phyloP scores from a whole-genome alignment of 139 green algal species.

The Yamagishiella unicocca region DNA sequence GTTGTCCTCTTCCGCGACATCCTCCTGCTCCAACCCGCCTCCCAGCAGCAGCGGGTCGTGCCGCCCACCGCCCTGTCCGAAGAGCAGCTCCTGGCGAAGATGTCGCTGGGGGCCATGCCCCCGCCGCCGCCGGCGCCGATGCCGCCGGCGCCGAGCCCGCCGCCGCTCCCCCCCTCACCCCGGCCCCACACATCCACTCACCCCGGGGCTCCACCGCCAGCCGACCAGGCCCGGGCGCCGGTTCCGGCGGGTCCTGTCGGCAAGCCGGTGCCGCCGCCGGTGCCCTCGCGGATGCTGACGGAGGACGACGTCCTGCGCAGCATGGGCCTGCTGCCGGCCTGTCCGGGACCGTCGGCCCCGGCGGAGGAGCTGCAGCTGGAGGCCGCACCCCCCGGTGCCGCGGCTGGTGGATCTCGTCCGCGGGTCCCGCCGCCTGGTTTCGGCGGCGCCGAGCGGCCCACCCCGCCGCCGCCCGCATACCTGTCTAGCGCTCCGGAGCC shows the following conservation, averaged over 20 bases:
- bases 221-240: too few relatives aligned
- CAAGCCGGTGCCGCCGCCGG: background rate
- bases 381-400: background rate
- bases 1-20: background rate
- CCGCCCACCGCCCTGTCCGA: slow-evolving; percentile 19
- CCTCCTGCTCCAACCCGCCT: background rate
- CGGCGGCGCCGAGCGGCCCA: background rate
- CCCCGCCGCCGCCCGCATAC: too few relatives aligned
- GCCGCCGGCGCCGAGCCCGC: slow-evolving; percentile 5
- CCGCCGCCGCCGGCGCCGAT: background rate
- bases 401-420: too few relatives aligned
- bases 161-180: too few relatives aligned
- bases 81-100: slow-evolving; percentile 19
- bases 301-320: slow-evolving; percentile 43
- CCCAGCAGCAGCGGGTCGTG: background rate
- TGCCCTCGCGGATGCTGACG: slow-evolving; percentile 6
- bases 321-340: slow-evolving; percentile 16
- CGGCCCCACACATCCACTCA: too few relatives aligned
- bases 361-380: too few relatives aligned
- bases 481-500: too few relatives aligned
- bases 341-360: background rate
- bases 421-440: background rate
- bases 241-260: background rate
- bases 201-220: background rate
- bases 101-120: background rate